Conservation (phyloP, 23 red algal species). For the Gracilariopsis chorda region DNA sequence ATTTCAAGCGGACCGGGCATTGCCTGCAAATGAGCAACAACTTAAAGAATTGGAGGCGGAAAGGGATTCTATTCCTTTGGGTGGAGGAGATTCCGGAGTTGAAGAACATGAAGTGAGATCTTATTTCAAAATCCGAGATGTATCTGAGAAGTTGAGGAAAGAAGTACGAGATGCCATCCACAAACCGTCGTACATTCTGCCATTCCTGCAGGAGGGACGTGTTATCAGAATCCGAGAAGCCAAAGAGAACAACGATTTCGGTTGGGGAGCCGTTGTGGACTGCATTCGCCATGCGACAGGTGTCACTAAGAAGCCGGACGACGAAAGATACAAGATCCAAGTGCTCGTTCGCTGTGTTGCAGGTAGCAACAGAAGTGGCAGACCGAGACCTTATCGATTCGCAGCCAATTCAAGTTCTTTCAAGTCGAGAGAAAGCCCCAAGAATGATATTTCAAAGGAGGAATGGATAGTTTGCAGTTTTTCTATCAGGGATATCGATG, state of each 20-base stretch:
- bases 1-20: slow-evolving; percentile 80
- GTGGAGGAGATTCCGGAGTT: slow-evolving; percentile 42
- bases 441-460: neutral
- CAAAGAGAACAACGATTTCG: slow-evolving; percentile 54
- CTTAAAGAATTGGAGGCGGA: slow-evolving; percentile 54
- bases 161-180: slow-evolving; percentile 68
- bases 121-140: slow-evolving; percentile 58
- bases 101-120: slow-evolving; percentile 61
- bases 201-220: slow-evolving; percentile 76
- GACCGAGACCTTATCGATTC: slow-evolving; percentile 11
- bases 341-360: slow-evolving; percentile 49
- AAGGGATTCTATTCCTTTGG: slow-evolving; percentile 52
- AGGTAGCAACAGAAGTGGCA: neutral
- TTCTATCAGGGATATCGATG: slow-evolving; percentile 57
- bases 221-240: slow-evolving; percentile 39
- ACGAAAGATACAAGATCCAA: slow-evolving; percentile 66
- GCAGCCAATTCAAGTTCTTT: neutral
- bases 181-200: slow-evolving; percentile 42
- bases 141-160: slow-evolving; percentile 59
- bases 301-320: slow-evolving; percentile 25
- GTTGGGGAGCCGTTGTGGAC: slow-evolving; percentile 81
- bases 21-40: slow-evolving; percentile 42
- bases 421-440: neutral
- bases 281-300: slow-evolving; percentile 27
- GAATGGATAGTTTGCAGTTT: slow-evolving; percentile 47